These are phyloP conservation scores for Parachlorella kessleri DNA, from an alignment of 139 green algal species.

Conservation along the genomic window DNA sequence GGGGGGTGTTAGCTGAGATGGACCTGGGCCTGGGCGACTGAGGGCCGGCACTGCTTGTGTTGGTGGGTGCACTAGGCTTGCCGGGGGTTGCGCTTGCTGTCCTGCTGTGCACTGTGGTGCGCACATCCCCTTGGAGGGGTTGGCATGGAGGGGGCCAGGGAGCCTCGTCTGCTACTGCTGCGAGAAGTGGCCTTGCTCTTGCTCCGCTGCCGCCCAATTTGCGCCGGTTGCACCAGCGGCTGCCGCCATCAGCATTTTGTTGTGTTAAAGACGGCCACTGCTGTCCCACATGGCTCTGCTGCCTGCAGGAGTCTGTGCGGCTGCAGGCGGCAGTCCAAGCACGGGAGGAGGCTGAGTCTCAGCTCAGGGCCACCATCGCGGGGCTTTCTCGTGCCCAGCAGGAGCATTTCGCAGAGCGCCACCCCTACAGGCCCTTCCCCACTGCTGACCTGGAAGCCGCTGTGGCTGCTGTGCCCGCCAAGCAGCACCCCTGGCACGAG, in stretches of 20 bases:
- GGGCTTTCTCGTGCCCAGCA: neutral
- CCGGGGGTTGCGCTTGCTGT: too few relatives aligned
- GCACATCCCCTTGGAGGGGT: too few relatives aligned
- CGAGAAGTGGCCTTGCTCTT: too few relatives aligned
- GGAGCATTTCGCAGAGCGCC: conserved; percentile 20
- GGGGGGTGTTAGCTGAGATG: too few relatives aligned
- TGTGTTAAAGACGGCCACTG: neutral
- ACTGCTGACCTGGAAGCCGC: conserved; percentile 44
- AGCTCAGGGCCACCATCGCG: neutral
- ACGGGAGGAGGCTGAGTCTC: neutral
- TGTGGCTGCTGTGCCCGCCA: conserved; percentile 36
- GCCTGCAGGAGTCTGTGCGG: neutral
- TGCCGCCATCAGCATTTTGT: too few relatives aligned
- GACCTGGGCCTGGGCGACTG: too few relatives aligned
- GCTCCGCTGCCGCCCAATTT: too few relatives aligned
- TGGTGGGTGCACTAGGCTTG: too few relatives aligned
- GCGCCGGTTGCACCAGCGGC: too few relatives aligned
- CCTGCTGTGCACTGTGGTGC: too few relatives aligned
- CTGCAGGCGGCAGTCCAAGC: neutral
- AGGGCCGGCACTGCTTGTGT: too few relatives aligned
- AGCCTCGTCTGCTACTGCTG: neutral
- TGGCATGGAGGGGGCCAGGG: neutral
- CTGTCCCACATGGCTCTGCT: neutral
- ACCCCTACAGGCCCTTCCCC: conserved; percentile 58
- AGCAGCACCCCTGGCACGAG: conserved; percentile 18